A percentile compares a stretch with the other conserved stretches of the same genome.
Evolutionary conservation across 2,329 filamentous ascomycete species (phyloP).

Genomic region (Fusarium sp.): DNA sequence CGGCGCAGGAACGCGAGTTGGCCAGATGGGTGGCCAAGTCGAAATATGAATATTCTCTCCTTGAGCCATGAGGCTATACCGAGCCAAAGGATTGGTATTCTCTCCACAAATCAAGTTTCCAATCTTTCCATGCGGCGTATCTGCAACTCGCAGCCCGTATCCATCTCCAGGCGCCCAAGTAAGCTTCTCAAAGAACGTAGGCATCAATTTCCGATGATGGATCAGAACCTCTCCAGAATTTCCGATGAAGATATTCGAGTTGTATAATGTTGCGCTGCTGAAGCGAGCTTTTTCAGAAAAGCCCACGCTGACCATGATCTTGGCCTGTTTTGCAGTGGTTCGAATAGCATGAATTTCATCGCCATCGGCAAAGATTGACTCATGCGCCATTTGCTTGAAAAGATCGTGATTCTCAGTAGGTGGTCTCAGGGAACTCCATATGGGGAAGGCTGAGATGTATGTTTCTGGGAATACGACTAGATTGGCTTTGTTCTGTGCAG

Average conservation of each 20-base stretch:
- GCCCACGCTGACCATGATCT: slow-evolving; percentile 60
- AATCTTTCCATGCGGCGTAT: slow-evolving; percentile 59
- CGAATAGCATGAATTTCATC: slow-evolving; percentile 58
- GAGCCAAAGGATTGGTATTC: slow-evolving; percentile 67
- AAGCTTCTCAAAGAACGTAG: slow-evolving; percentile 68
- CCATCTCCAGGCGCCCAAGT: slow-evolving; percentile 66
- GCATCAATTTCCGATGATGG: slow-evolving; percentile 66
- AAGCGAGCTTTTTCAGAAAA: slow-evolving; percentile 60
- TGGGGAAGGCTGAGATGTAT: slow-evolving; percentile 64
- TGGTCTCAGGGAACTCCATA: slow-evolving; percentile 61
- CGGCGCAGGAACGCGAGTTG: slow-evolving; percentile 50
- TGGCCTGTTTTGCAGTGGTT: slow-evolving; percentile 51
- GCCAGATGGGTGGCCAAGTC: slow-evolving; percentile 67
- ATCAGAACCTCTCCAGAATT: slow-evolving; percentile 58
- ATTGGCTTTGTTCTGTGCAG: slow-evolving; percentile 57
- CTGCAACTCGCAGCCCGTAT: slow-evolving; percentile 58
- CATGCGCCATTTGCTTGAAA: slow-evolving; percentile 58
- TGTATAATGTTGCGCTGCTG: slow-evolving; percentile 62
- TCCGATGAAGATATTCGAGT: slow-evolving; percentile 62
- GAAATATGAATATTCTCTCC: slow-evolving; percentile 67
- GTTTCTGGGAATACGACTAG: slow-evolving; percentile 66
- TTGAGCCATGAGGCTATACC: slow-evolving; percentile 64
- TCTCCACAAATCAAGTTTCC: slow-evolving; percentile 67
- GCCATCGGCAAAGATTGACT: slow-evolving; percentile 60
- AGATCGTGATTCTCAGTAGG: slow-evolving; percentile 63